Evolutionary conservation across 2,329 filamentous ascomycete genomes (phyloP).

Genomic region (Orbilia brochopaga): DNA sequence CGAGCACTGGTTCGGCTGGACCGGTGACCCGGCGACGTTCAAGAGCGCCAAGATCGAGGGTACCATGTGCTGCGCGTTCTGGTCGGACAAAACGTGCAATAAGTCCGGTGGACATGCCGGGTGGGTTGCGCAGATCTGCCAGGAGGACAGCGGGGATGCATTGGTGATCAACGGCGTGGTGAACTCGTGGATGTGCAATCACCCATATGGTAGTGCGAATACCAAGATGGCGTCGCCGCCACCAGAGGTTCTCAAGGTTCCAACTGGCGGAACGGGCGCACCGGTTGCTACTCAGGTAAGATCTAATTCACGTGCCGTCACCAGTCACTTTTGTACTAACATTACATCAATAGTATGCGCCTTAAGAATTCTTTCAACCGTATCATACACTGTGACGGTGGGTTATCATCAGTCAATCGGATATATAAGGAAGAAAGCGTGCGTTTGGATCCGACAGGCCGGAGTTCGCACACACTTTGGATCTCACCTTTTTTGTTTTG

Average conservation of each 20-base stretch:
- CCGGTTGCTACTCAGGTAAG: conserved; percentile 47
- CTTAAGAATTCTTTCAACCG: conserved; percentile 13
- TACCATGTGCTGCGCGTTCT: conserved; percentile 45
- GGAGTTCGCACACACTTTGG: no score
- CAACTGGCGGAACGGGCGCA: conserved; percentile 6
- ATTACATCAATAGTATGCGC: conserved; percentile 23
- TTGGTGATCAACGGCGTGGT: conserved; percentile 31
- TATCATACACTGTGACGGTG: no score
- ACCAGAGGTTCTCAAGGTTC: conserved; percentile 29
- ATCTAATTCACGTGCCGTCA: neutral
- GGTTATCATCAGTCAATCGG: no score
- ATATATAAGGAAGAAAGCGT: no score
- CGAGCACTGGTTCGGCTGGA: conserved; percentile 49
- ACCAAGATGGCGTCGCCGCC: conserved; percentile 31
- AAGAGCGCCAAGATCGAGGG: conserved; percentile 48
- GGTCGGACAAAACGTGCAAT: conserved; percentile 39
- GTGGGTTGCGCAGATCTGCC: conserved; percentile 43
- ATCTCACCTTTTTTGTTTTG: no score
- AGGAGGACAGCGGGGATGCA: conserved; percentile 19
- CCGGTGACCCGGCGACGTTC: conserved; percentile 41
- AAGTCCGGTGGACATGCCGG: conserved; percentile 39
- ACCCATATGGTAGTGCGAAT: conserved; percentile 41
- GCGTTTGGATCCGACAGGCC: no score
- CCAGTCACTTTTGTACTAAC: conserved; percentile 1
- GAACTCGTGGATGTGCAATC: conserved; percentile 46